These are phyloP conservation scores for Poa pratensis DNA, from an alignment of 176 grass and related monocot species.

Conservation along the genomic window DNA sequence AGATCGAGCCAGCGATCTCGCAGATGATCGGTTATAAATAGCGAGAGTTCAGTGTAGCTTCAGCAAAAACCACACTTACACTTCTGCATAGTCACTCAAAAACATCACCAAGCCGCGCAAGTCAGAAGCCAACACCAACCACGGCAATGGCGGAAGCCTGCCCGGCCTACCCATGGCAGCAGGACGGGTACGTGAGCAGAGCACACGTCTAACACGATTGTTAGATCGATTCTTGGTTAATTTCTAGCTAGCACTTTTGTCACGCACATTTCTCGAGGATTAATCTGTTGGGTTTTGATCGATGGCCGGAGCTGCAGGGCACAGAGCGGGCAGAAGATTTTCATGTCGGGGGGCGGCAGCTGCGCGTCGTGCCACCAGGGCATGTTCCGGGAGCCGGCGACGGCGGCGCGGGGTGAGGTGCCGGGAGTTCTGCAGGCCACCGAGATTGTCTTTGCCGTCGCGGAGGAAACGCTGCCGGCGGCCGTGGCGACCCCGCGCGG, in stretches of 20 bases:
- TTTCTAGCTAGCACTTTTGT: too few relatives aligned
- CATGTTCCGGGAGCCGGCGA: neutral
- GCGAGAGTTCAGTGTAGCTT: neutral
- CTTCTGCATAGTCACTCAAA: neutral
- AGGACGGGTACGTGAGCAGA: conserved; percentile 38
- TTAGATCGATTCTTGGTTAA: too few relatives aligned
- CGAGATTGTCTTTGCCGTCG: conserved; percentile 38
- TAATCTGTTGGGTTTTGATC: neutral
- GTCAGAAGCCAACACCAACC: neutral
- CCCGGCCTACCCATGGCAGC: conserved; percentile 60
- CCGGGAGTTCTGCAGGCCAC: conserved; percentile 8
- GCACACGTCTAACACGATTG: too few relatives aligned
- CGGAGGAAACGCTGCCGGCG: neutral
- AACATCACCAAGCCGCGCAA: neutral
- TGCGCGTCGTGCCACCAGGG: conserved; percentile 62
- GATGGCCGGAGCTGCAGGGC: neutral
- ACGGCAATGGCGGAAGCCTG: conserved; percentile 28
- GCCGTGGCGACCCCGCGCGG: neutral
- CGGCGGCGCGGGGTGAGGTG: neutral
- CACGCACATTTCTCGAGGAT: too few relatives aligned
- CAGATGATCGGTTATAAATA: neutral
- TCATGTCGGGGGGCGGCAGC: conserved; percentile 38
- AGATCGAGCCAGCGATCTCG: neutral
- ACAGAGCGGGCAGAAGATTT: conserved; percentile 49
- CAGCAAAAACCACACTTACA: neutral